Evolutionary conservation across 768 basidiomycete genomes (phyloP).

Genomic region (Boletus rubescentipes): DNA sequence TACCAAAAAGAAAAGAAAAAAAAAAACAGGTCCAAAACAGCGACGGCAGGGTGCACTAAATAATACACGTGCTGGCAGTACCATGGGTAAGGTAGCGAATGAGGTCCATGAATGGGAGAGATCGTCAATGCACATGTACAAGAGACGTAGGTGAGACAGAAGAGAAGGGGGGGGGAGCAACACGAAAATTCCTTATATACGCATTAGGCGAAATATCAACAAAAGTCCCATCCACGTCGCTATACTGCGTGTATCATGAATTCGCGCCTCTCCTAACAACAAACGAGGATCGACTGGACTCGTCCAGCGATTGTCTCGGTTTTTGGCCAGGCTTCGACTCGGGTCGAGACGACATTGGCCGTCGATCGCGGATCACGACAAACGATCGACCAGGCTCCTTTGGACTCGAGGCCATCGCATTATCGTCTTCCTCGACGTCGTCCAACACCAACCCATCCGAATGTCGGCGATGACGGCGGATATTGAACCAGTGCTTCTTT

Average conservation of each 20-base stretch:
- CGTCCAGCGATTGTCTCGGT: slow-evolving; percentile 31
- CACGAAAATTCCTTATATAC: slow-evolving; percentile 11
- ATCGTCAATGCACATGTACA: slow-evolving; percentile 19
- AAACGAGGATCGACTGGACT: slow-evolving; percentile 29
- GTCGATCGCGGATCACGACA: slow-evolving; percentile 64
- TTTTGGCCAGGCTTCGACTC: slow-evolving; percentile 22
- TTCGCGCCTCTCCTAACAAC: slow-evolving; percentile 27
- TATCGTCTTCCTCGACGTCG: slow-evolving; percentile 20
- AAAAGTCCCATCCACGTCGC: slow-evolving; percentile 2
- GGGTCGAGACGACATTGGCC: slow-evolving; percentile 36
- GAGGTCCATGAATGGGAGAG: slow-evolving; percentile 12
- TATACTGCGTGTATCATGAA: slow-evolving; percentile 19
- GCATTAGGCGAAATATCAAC: slow-evolving; percentile 14
- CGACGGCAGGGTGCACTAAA: slow-evolving; percentile 15
- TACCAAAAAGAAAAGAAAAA: slow-evolving; percentile 9
- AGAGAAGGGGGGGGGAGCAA: neutral
- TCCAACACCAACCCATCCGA: slow-evolving; percentile 50
- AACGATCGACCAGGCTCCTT: slow-evolving; percentile 54
- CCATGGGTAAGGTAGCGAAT: slow-evolving; percentile 25
- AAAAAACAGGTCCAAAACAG: slow-evolving; percentile 22
- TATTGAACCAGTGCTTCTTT: slow-evolving; percentile 71
- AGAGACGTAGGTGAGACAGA: neutral
- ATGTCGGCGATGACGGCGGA: slow-evolving; percentile 57
- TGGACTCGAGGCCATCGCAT: slow-evolving; percentile 31
- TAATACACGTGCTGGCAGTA: slow-evolving; percentile 30